Evolutionary conservation across 2,329 filamentous ascomycete genomes (phyloP).

Genomic region (Ambrosiella xylebori): DNA sequence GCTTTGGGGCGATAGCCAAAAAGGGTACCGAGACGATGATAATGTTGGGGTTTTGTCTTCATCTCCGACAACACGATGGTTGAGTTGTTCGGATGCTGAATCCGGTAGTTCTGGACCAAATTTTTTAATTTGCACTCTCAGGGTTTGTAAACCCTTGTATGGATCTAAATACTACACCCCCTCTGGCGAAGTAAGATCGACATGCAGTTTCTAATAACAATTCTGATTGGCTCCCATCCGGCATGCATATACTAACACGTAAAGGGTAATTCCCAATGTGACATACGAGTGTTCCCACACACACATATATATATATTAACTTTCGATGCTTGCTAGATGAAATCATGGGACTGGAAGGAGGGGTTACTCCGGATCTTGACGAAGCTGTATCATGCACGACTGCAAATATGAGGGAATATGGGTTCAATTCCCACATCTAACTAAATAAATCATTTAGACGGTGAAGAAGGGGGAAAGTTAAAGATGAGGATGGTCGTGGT

Average conservation of each 20-base stretch:
- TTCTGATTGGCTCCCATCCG: no score
- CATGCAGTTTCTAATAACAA: no score
- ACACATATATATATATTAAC: no score
- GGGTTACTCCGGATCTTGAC: not conserved
- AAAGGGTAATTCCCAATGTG: no score
- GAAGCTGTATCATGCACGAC: not conserved
- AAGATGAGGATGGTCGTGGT: not conserved
- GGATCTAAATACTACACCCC: no score
- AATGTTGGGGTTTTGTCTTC: no score
- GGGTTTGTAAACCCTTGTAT: not conserved
- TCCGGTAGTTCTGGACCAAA: not conserved
- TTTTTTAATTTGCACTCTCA: not conserved
- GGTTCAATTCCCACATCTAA: not conserved
- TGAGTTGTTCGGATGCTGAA: not conserved
- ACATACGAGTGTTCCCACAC: no score
- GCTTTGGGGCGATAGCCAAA: no score
- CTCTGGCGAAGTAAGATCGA: no score
- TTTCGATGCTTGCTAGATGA: not conserved
- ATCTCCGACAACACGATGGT: not conserved
- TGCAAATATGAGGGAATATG: not conserved
- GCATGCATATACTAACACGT: no score
- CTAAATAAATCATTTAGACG: not conserved
- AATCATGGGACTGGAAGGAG: not conserved
- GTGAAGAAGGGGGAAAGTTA: not conserved
- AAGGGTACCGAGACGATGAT: no score